Percentiles rank a stretch among this genome's conserved stretches.
These are phyloP conservation scores for Mucor piriformis DNA, from an alignment of 371 early-diverging fungal species.

Conservation along the genomic window DNA sequence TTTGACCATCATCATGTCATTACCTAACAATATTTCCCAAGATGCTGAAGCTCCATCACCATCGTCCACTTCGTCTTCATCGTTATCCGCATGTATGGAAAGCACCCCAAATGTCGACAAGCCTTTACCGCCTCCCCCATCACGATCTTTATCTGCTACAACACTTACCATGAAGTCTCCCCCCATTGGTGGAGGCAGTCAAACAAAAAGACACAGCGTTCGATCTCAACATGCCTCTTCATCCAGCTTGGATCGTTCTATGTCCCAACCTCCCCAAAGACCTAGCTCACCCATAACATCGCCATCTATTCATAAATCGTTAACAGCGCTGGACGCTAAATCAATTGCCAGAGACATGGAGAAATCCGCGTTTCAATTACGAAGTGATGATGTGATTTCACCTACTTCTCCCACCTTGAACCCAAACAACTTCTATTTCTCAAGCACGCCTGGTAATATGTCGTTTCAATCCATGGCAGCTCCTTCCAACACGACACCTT, in stretches of 20 bases:
- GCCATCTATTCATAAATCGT: conserved; percentile 54
- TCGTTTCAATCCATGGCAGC: conserved; percentile 28
- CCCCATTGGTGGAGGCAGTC: conserved; percentile 44
- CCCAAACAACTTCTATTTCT: conserved; percentile 24
- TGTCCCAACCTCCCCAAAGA: conserved; percentile 34
- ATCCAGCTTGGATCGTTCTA: conserved; percentile 31
- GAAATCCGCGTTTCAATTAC: conserved; percentile 35
- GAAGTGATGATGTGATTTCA: conserved; percentile 34
- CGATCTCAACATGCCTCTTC: conserved; percentile 25
- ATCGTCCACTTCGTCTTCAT: conserved; percentile 50
- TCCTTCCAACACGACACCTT: conserved; percentile 3
- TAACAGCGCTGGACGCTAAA: conserved; percentile 66
- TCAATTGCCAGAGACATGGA: conserved; percentile 64
- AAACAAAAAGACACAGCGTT: conserved; percentile 38
- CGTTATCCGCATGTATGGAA: conserved; percentile 12
- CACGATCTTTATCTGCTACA: conserved; percentile 33
- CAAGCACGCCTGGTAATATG: conserved; percentile 8
- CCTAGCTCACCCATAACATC: conserved; percentile 51
- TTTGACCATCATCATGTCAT: not conserved
- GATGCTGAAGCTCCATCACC: conserved; percentile 41
- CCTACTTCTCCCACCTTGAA: conserved; percentile 37
- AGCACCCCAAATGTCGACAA: conserved; percentile 1
- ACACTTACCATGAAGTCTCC: conserved; percentile 34
- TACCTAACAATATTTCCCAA: not conserved
- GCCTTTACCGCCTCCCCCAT: conserved; percentile 19